Percentiles rank a stretch among this genome's conserved stretches.
phyloP scores from a whole-genome alignment of 202 grass and related monocot genomes.

The Panicum hallii region DNA sequence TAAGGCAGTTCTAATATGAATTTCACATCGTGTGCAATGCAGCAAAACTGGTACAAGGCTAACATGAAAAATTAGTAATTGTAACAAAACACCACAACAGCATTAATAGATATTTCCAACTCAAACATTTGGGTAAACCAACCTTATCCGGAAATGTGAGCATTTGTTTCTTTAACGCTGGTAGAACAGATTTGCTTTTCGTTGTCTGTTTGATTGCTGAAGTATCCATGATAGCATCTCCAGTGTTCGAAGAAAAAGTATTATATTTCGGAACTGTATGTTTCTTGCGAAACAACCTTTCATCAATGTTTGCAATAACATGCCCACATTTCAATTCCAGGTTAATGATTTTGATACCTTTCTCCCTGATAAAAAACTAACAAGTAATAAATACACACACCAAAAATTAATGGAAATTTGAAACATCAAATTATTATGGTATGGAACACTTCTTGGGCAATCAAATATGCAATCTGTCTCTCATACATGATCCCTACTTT shows the following conservation, averaged over 20 bases:
- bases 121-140: slow-evolving; percentile 44
- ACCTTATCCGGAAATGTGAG: slow-evolving; percentile 95
- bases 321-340: slow-evolving; percentile 85
- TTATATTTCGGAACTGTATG: slow-evolving; percentile 47
- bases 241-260: slow-evolving; percentile 41
- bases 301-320: slow-evolving; percentile 68
- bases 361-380: slow-evolving; percentile 76
- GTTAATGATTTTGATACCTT: slow-evolving; percentile 85
- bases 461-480: background rate
- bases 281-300: slow-evolving; percentile 72
- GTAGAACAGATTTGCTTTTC: slow-evolving; percentile 71
- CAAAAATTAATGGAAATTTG: background rate
- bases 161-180: slow-evolving; percentile 82
- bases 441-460: slow-evolving; percentile 17
- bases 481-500: slow-evolving; percentile 14
- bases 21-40: background rate
- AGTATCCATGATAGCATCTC: slow-evolving; percentile 46
- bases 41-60: slow-evolving; percentile 26
- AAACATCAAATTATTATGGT: slow-evolving; percentile 28
- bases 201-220: slow-evolving; percentile 54
- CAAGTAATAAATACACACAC: slow-evolving; percentile 28
- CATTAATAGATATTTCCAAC: slow-evolving; percentile 1
- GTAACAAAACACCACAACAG: slow-evolving; percentile 11
- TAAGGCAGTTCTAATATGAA: background rate
- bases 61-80: slow-evolving; percentile 18